Conservation (phyloP, 345 rosid genomes). For the Eucalyptus polyanthemos region DNA sequence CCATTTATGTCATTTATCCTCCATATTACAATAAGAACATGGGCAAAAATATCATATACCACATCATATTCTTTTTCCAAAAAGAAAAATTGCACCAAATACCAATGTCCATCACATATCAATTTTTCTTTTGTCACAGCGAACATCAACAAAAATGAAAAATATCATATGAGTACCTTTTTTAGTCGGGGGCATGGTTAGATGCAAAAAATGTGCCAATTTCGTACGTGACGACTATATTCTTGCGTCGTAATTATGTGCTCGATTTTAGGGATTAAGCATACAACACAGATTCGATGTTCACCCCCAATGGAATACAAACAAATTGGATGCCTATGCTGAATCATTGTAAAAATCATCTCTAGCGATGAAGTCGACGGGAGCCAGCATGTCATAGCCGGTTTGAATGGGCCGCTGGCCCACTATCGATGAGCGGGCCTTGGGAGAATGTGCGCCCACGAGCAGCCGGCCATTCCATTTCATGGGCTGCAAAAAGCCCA, state of each 20-base stretch:
- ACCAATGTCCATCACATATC: background rate
- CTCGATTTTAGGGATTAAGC: background rate
- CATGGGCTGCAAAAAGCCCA: background rate
- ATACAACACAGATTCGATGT: background rate
- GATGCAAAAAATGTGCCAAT: background rate
- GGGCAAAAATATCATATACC: accelerated
- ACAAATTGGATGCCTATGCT: background rate
- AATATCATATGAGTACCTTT: background rate
- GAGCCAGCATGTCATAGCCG: background rate
- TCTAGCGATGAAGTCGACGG: background rate
- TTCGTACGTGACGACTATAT: accelerated
- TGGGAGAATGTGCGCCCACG: background rate
- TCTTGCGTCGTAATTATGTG: background rate
- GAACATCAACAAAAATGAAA: background rate
- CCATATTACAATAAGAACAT: accelerated
- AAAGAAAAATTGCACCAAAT: background rate
- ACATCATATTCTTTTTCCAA: background rate
- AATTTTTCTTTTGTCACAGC: background rate
- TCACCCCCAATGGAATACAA: background rate
- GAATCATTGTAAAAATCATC: background rate
- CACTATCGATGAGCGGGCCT: background rate
- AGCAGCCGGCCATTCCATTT: background rate
- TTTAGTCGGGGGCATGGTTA: background rate
- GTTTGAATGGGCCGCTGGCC: background rate
- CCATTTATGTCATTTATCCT: background rate